These are phyloP conservation scores for Coemansia pectinata DNA, from an alignment of 192 early-diverging fungal genomes.

Conservation along the genomic window DNA sequence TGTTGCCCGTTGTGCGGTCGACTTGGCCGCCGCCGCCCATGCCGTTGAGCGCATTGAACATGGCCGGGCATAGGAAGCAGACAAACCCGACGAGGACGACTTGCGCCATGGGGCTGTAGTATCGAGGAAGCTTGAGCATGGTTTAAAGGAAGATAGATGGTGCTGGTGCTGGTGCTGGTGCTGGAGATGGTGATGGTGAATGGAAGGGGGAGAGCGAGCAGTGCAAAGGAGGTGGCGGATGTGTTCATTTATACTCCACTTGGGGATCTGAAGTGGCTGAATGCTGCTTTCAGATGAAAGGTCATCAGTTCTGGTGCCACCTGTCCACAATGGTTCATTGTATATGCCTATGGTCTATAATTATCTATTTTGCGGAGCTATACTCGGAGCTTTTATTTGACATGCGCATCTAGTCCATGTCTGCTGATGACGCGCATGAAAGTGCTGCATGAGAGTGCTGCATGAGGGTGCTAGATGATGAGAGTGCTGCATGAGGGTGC, in stretches of 20 bases:
- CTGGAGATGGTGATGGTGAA: background rate
- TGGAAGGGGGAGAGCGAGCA: background rate
- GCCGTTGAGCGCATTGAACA: constrained; percentile 68
- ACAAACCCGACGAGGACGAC: constrained; percentile 69
- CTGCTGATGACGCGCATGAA: constrained; percentile 4
- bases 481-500: too few relatives aligned
- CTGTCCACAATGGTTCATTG: background rate
- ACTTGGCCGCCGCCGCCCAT: constrained; percentile 69
- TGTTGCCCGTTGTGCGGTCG: constrained; percentile 59
- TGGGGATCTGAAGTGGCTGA: background rate
- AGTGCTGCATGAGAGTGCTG: background rate
- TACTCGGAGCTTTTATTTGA: background rate
- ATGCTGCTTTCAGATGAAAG: background rate
- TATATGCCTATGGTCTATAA: background rate
- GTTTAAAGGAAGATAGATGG: background rate
- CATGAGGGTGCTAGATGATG: too few relatives aligned
- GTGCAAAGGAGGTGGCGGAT: too few relatives aligned
- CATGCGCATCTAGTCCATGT: background rate
- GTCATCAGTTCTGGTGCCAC: too few relatives aligned
- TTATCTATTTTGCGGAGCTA: background rate
- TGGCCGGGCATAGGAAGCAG: constrained; percentile 74
- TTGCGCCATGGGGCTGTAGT: constrained; percentile 63
- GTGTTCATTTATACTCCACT: background rate
- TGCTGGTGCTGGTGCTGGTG: background rate
- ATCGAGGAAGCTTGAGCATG: constrained; percentile 21